These are phyloP conservation scores for Ceratobasidium papillatum DNA, from an alignment of 1,284 basidiomycete genomes.

Conservation along the genomic window DNA sequence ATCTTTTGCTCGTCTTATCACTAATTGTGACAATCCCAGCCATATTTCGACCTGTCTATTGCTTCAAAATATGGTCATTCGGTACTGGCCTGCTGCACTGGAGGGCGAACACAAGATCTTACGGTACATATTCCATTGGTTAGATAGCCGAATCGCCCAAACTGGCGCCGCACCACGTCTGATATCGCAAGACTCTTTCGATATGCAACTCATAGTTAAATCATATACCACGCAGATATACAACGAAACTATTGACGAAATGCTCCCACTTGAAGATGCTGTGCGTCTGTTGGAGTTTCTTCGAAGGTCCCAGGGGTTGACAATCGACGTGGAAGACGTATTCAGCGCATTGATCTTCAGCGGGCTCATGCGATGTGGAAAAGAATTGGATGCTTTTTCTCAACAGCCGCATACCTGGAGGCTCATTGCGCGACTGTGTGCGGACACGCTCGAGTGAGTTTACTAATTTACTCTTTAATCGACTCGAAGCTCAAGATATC, in stretches of 20 bases:
- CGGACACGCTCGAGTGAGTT: too few relatives aligned
- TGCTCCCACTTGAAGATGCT: not conserved
- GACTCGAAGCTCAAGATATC: too few relatives aligned
- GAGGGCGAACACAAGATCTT: not conserved
- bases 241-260: not conserved
- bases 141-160: not conserved
- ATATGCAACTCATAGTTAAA: not conserved
- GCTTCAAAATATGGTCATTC: not conserved
- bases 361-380: too few relatives aligned
- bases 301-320: not conserved
- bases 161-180: not conserved
- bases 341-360: not conserved
- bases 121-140: not conserved
- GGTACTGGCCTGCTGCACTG: not conserved
- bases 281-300: not conserved
- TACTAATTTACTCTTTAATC: too few relatives aligned
- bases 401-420: too few relatives aligned
- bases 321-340: not conserved
- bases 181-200: not conserved
- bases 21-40: not conserved
- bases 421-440: too few relatives aligned
- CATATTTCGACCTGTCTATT: not conserved
- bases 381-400: too few relatives aligned
- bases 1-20: not conserved
- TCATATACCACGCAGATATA: not conserved